Conservation (phyloP, 2,329 filamentous ascomycete genomes). For the Colletotrichum phormii region DNA sequence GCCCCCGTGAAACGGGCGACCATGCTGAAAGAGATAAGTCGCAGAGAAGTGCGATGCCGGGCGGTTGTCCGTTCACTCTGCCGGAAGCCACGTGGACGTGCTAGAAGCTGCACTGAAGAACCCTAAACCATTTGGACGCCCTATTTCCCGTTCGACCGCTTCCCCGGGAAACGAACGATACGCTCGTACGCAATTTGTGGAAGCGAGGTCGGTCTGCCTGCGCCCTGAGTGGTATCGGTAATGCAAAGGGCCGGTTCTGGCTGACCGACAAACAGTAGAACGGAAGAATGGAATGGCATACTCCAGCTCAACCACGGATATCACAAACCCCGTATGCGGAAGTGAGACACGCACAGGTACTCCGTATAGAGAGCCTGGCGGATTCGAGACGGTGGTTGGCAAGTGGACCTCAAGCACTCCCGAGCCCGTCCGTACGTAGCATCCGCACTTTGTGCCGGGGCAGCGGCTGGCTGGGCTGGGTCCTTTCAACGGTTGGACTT, state of each 20-base stretch:
- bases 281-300: neutral
- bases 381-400: constrained; percentile 7
- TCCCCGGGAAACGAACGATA: neutral
- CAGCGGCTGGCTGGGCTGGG: neutral
- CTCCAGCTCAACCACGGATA: neutral
- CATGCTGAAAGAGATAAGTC: neutral
- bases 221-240: neutral
- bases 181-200: neutral
- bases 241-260: neutral
- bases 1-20: constrained; percentile 20
- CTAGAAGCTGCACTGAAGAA: constrained; percentile 32
- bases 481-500: neutral
- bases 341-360: neutral
- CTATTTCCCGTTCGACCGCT: neutral
- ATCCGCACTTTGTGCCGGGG: neutral
- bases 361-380: neutral
- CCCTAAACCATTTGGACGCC: constrained; percentile 25
- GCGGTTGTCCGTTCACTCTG: constrained; percentile 22
- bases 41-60: neutral
- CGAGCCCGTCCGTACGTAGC: neutral
- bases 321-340: neutral
- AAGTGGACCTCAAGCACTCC: neutral
- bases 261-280: neutral
- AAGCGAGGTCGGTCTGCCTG: neutral
- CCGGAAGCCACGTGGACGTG: constrained; percentile 22